phyloP scores from a whole-genome alignment of 164 flowering plant genomes.

The Brasenia schreberi region DNA sequence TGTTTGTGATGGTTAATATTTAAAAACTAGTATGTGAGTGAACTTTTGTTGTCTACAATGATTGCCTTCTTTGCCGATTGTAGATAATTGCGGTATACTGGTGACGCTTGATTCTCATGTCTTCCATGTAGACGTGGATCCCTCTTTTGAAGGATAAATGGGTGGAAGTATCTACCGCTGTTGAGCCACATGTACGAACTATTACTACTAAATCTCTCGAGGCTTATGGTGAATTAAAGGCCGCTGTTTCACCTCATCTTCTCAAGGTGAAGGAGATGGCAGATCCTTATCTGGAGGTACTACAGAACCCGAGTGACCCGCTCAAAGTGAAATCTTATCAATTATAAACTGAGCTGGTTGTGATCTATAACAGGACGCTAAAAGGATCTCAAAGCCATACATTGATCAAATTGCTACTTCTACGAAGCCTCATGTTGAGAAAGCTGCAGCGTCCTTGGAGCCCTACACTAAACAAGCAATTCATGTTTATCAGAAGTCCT shows the following conservation, averaged over 20 bases:
- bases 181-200: conserved; percentile 52
- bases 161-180: conserved; percentile 29
- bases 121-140: conserved; percentile 41
- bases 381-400: conserved; percentile 69
- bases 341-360: background rate
- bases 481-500: conserved; percentile 41
- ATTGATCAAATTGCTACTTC: conserved; percentile 44
- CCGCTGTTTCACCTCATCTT: conserved; percentile 44
- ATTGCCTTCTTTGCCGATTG: too few species aligned
- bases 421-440: conserved; percentile 77
- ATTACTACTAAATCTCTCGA: conserved; percentile 36
- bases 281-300: conserved; percentile 78
- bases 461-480: conserved; percentile 58
- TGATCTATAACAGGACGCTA: conserved; percentile 41
- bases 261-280: conserved; percentile 45
- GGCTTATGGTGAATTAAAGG: conserved; percentile 57
- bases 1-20: too few species aligned
- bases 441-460: conserved; percentile 35
- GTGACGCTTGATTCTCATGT: background rate
- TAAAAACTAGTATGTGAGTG: too few species aligned
- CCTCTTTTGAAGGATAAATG: conserved; percentile 62
- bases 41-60: too few species aligned
- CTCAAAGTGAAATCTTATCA: background rate
- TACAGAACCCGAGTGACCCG: background rate
- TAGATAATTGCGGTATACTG: too few species aligned